Conservation (phyloP, 2,329 filamentous ascomycete species). For the Amauroascus verrucosus region DNA sequence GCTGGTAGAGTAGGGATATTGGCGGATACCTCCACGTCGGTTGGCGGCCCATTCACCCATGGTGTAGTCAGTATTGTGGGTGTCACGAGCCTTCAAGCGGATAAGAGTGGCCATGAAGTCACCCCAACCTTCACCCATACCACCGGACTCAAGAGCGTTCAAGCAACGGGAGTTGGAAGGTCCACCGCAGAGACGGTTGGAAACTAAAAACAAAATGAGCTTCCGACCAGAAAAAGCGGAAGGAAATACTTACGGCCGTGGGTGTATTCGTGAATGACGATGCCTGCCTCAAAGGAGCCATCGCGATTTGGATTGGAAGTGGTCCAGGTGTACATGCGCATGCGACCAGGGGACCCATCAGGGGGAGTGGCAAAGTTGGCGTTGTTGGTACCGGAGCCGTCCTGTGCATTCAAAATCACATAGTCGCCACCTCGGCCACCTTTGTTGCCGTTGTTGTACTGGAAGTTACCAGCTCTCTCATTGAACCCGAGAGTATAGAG, state of each 20-base stretch:
- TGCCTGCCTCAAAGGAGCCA: constrained; percentile 14
- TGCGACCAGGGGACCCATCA: constrained; percentile 14
- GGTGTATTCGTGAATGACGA: constrained; percentile 16
- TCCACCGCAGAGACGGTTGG: constrained; percentile 15
- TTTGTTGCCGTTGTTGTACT: constrained; percentile 13
- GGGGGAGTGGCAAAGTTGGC: constrained; percentile 16
- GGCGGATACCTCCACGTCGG: constrained; percentile 12
- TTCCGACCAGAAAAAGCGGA: not conserved
- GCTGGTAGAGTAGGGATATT: constrained; percentile 15
- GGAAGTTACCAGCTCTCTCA: constrained; percentile 14
- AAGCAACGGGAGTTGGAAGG: constrained; percentile 14
- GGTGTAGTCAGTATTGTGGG: constrained; percentile 13
- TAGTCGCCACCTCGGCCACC: constrained; percentile 14
- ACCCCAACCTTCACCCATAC: constrained; percentile 17
- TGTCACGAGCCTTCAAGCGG: constrained; percentile 13
- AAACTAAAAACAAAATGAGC: constrained; percentile 8
- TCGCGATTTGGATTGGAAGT: constrained; percentile 14
- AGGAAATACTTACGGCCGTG: constrained; percentile 14
- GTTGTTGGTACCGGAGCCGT: constrained; percentile 15
- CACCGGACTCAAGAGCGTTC: constrained; percentile 13
- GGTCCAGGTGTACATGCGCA: constrained; percentile 17
- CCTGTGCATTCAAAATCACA: constrained; percentile 14
- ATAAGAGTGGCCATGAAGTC: constrained; percentile 14
- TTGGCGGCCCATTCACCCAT: constrained; percentile 14
- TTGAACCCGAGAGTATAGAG: constrained; percentile 13